Conservation (phyloP, 2,329 filamentous ascomycete genomes). For the Rhytidhysteron rufulum region DNA sequence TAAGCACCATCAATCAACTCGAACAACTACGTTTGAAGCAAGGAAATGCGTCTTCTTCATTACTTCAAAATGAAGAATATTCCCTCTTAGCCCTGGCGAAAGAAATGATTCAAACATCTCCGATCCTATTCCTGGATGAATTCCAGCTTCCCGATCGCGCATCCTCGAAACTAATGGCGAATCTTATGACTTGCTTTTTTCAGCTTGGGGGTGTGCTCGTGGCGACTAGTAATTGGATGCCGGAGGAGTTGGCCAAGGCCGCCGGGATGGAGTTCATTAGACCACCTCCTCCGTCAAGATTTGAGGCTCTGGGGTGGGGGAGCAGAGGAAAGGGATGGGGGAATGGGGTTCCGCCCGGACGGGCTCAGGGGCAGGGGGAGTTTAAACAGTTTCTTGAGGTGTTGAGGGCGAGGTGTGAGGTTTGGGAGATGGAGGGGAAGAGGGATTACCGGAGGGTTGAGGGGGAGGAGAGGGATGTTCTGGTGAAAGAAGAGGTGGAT, state of each 20-base stretch:
- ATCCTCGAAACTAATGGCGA: slow-evolving; percentile 73
- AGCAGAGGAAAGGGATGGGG: slow-evolving; percentile 32
- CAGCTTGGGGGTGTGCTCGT: slow-evolving; percentile 77
- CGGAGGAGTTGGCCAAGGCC: slow-evolving; percentile 74
- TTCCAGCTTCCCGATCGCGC: slow-evolving; percentile 79
- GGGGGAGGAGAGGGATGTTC: slow-evolving; percentile 32
- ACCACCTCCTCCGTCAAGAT: slow-evolving; percentile 47
- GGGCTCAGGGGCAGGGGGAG: slow-evolving; percentile 54
- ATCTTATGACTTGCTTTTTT: slow-evolving; percentile 75
- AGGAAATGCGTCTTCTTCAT: slow-evolving; percentile 5
- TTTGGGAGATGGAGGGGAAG: slow-evolving; percentile 77
- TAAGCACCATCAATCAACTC: slow-evolving; percentile 69
- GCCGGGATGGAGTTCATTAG: slow-evolving; percentile 65
- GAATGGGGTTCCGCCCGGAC: no score
- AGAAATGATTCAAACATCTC: slow-evolving; percentile 69
- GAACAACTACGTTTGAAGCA: slow-evolving; percentile 54
- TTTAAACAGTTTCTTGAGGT: slow-evolving; percentile 75
- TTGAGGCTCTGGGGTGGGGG: slow-evolving; percentile 49
- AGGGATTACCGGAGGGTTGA: slow-evolving; percentile 62
- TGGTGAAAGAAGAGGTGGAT: background rate
- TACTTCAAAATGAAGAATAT: slow-evolving; percentile 52
- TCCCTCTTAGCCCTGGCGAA: slow-evolving; percentile 71
- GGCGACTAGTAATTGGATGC: slow-evolving; percentile 79
- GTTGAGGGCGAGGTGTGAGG: slow-evolving; percentile 71
- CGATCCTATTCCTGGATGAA: slow-evolving; percentile 77